These are phyloP conservation scores for Sporothrix euskadiensis DNA, from an alignment of 2,329 filamentous ascomycete genomes.

Conservation along the genomic window DNA sequence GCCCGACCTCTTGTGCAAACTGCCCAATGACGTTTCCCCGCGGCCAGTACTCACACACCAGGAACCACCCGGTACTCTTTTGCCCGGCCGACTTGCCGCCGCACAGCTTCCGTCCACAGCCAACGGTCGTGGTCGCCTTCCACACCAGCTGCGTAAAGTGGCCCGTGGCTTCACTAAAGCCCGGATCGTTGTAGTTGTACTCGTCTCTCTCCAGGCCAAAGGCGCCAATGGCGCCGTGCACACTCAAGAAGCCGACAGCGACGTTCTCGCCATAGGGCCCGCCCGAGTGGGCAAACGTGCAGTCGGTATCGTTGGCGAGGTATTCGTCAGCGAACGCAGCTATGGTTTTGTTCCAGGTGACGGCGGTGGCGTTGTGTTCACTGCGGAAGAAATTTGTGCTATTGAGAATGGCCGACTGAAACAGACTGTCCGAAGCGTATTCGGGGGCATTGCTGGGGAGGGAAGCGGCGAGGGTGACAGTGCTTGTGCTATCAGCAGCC, in stretches of 20 bases:
- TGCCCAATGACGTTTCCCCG: slow-evolving; percentile 61
- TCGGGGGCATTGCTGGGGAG: slow-evolving; percentile 44
- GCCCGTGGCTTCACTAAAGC: slow-evolving; percentile 61
- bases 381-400: slow-evolving; percentile 66
- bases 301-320: slow-evolving; percentile 43
- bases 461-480: slow-evolving; percentile 40
- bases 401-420: slow-evolving; percentile 60
- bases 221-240: slow-evolving; percentile 56
- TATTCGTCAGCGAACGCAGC: slow-evolving; percentile 57
- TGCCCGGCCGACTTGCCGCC: slow-evolving; percentile 32
- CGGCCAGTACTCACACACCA: slow-evolving; percentile 71
- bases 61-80: slow-evolving; percentile 56
- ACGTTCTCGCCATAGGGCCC: slow-evolving; percentile 75
- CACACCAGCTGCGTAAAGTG: slow-evolving; percentile 76
- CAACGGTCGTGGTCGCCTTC: slow-evolving; percentile 61
- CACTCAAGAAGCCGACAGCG: slow-evolving; percentile 64
- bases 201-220: slow-evolving; percentile 63
- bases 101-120: slow-evolving; percentile 53
- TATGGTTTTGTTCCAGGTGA: slow-evolving; percentile 67
- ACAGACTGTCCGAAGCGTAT: slow-evolving; percentile 42
- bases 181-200: slow-evolving; percentile 60
- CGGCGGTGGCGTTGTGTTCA: slow-evolving; percentile 59
- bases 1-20: slow-evolving; percentile 50
- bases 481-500: slow-evolving; percentile 31
- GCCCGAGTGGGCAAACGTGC: slow-evolving; percentile 57